phyloP scores from a whole-genome alignment of 306 rosid species.

The Cicer judaicum region DNA sequence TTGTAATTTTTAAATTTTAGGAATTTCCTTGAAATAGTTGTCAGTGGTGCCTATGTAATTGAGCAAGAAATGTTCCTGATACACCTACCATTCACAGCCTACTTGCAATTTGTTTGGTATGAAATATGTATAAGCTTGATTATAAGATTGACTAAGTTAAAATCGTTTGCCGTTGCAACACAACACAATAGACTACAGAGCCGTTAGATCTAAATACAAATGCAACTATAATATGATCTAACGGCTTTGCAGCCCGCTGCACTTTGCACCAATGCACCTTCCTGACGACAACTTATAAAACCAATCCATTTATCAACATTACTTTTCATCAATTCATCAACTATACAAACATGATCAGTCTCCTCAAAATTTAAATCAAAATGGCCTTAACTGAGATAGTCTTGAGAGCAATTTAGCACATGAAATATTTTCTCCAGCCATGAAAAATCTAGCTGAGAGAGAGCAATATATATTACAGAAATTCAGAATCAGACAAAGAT shows the following conservation, averaged over 20 bases:
- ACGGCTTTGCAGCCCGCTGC: neutral
- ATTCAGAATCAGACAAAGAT: conserved; percentile 46
- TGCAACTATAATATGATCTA: neutral
- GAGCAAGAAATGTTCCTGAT: neutral
- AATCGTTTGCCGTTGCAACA: no score
- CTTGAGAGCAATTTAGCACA: conserved; percentile 12
- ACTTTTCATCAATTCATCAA: no score
- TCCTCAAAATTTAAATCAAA: neutral
- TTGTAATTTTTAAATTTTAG: neutral
- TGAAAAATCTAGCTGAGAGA: conserved; percentile 43
- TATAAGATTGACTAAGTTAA: no score
- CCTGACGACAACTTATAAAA: no score
- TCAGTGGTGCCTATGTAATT: neutral
- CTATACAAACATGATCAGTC: neutral
- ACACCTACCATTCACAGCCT: neutral
- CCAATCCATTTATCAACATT: no score
- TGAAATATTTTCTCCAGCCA: conserved; percentile 20
- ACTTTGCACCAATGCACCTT: no score
- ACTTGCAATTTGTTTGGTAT: neutral
- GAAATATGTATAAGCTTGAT: neutral
- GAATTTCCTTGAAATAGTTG: neutral
- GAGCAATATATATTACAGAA: conserved; percentile 47
- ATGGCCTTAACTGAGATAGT: neutral
- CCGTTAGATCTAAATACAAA: neutral
- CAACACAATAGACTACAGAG: neutral